These are phyloP conservation scores for Cymbidium sinense DNA, from an alignment of 106 monocot species.

Conservation along the genomic window DNA sequence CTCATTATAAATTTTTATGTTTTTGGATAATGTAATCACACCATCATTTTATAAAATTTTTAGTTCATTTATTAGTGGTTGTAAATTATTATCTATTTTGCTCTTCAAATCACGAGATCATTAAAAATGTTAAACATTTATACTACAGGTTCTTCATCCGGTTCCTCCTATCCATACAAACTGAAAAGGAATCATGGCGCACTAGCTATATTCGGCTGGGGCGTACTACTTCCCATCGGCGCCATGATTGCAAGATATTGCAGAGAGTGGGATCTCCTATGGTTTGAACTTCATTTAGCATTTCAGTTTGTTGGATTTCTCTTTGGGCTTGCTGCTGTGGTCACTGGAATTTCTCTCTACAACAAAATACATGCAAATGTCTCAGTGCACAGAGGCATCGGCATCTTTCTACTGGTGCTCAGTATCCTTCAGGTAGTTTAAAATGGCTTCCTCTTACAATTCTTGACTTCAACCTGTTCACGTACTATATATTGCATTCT, in stretches of 20 bases:
- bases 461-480: not conserved
- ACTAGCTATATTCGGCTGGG: slow-evolving; percentile 67
- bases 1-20: too few species aligned
- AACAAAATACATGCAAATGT: slow-evolving; percentile 48
- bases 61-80: too few species aligned
- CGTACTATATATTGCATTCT: too few species aligned
- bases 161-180: slow-evolving; percentile 41
- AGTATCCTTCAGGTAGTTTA: slow-evolving; percentile 58
- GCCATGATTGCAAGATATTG: slow-evolving; percentile 57
- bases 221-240: slow-evolving; percentile 62
- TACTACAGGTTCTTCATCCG: slow-evolving; percentile 22
- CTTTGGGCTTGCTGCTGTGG: slow-evolving; percentile 49
- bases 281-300: slow-evolving; percentile 53
- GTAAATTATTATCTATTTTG: too few species aligned
- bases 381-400: slow-evolving; percentile 40
- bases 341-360: slow-evolving; percentile 52
- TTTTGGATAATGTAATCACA: too few species aligned
- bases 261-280: slow-evolving; percentile 48
- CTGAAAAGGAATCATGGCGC: slow-evolving; percentile 67
- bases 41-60: too few species aligned
- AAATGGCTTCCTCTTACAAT: not conserved
- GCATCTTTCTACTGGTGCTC: slow-evolving; percentile 54
- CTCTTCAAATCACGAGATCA: too few species aligned
- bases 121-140: too few species aligned
- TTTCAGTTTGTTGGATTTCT: slow-evolving; percentile 60